Percentiles rank a stretch among this genome's conserved stretches.
Evolutionary conservation across 1,284 basidiomycete species (phyloP).

Genomic region (Apiotrichum akiyoshidainum): DNA sequence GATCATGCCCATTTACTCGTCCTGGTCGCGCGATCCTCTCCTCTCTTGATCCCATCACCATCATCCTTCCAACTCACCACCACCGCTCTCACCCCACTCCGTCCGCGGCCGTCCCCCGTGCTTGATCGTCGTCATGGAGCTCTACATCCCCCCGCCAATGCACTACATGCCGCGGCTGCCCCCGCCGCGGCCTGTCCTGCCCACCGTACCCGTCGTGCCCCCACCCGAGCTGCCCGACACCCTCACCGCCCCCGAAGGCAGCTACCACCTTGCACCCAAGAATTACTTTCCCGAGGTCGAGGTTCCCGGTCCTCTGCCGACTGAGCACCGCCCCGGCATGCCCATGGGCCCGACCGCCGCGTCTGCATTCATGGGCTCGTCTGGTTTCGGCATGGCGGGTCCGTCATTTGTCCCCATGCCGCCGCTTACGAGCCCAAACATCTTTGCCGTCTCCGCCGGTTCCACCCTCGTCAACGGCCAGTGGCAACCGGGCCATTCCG

Average conservation of each 20-base stretch:
- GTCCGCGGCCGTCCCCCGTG: neutral
- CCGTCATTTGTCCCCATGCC: conserved; percentile 19
- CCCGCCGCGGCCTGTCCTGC: conserved; percentile 23
- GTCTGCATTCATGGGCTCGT: conserved; percentile 32
- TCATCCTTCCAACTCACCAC: neutral
- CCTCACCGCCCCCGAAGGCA: conserved; percentile 45
- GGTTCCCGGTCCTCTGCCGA: conserved; percentile 30
- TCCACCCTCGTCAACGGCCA: conserved; percentile 43
- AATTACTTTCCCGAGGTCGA: conserved; percentile 41
- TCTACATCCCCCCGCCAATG: conserved; percentile 38
- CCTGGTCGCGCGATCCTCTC: no score
- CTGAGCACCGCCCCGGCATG: conserved; percentile 14
- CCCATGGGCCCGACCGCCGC: conserved; percentile 11
- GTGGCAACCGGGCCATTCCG: conserved; percentile 35
- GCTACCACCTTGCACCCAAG: conserved; percentile 31
- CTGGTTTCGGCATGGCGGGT: conserved; percentile 15
- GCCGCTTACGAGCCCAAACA: conserved; percentile 16
- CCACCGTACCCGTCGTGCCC: conserved; percentile 42
- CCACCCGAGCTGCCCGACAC: conserved; percentile 35
- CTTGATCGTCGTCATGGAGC: conserved; percentile 27
- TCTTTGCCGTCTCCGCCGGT: conserved; percentile 33
- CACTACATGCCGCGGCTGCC: conserved; percentile 36
- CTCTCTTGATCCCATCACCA: neutral
- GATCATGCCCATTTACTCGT: no score
- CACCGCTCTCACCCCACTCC: conserved; percentile 10